A percentile compares a stretch with the other conserved stretches of the same genome.
These are phyloP conservation scores for Syncephalastrum monosporum DNA, from an alignment of 371 early-diverging fungal genomes.

Conservation along the genomic window DNA sequence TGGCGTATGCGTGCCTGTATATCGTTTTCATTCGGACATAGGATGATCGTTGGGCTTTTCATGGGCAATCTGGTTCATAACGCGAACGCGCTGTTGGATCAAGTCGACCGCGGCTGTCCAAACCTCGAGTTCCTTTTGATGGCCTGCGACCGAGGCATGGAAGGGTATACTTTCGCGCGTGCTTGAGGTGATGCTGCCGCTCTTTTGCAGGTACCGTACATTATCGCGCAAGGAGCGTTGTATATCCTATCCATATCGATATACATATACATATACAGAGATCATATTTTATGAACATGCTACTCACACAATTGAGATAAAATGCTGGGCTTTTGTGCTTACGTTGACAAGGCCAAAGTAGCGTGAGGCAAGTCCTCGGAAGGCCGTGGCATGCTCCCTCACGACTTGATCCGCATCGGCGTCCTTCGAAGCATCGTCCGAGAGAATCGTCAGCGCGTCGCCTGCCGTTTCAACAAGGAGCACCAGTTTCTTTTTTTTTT, in stretches of 20 bases:
- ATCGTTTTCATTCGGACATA: neutral
- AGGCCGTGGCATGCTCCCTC: slow-evolving; percentile 21
- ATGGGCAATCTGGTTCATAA: slow-evolving; percentile 28
- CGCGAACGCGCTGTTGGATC: slow-evolving; percentile 32
- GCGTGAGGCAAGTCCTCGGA: slow-evolving; percentile 31
- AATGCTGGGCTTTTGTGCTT: slow-evolving; percentile 5
- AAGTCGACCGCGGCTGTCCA: slow-evolving; percentile 41
- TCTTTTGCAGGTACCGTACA: slow-evolving; percentile 31
- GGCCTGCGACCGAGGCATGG: slow-evolving; percentile 32
- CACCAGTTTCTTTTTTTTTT: slow-evolving; percentile 34
- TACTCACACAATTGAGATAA: too few species aligned
- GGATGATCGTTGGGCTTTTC: neutral
- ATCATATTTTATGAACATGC: too few species aligned
- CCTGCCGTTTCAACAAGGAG: slow-evolving; percentile 42
- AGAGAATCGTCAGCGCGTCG: slow-evolving; percentile 34
- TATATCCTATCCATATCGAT: slow-evolving; percentile 29
- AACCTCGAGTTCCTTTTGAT: slow-evolving; percentile 43
- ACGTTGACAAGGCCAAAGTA: slow-evolving; percentile 48
- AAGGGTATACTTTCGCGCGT: slow-evolving; percentile 45
- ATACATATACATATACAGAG: neutral
- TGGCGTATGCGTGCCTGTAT: too few species aligned
- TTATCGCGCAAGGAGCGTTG: slow-evolving; percentile 43
- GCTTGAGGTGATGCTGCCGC: slow-evolving; percentile 33
- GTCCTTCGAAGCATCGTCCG: slow-evolving; percentile 31
- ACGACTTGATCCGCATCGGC: slow-evolving; percentile 28